Evolutionary conservation across 805 yeast genomes (phyloP).

Genomic region (Lachancea quebecensis): DNA sequence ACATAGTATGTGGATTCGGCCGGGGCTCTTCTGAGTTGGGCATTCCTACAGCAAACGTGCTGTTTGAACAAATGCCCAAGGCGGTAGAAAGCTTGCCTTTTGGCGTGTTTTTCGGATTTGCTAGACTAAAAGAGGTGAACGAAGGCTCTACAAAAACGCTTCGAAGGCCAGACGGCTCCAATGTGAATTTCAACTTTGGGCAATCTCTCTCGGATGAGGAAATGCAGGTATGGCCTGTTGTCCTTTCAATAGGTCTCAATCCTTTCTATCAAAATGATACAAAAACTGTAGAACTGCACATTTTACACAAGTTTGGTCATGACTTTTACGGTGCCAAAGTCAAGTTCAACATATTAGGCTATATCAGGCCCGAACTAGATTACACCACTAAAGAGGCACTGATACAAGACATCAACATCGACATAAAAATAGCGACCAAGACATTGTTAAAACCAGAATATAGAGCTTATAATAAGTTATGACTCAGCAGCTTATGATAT

Average conservation of each 20-base stretch:
- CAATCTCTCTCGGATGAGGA: constrained; percentile 34
- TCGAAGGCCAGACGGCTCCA: constrained; percentile 33
- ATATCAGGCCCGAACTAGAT: constrained; percentile 82
- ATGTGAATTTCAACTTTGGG: constrained; percentile 60
- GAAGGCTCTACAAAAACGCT: constrained; percentile 10
- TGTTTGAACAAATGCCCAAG: constrained; percentile 44
- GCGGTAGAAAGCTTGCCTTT: constrained; percentile 42
- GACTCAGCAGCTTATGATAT: not conserved
- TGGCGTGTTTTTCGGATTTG: constrained; percentile 91
- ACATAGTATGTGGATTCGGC: constrained; percentile 79
- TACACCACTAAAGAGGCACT: constrained; percentile 80
- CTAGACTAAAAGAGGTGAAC: constrained; percentile 28
- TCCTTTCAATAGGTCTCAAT: constrained; percentile 93
- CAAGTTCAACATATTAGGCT: constrained; percentile 70
- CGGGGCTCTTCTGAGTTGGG: constrained; percentile 92
- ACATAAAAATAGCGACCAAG: constrained; percentile 57
- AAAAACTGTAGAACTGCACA: constrained; percentile 83
- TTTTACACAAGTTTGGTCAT: constrained; percentile 60
- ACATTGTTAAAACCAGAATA: constrained; percentile 42
- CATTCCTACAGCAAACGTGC: constrained; percentile 90
- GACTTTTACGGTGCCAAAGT: constrained; percentile 81
- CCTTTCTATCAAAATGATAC: constrained; percentile 78
- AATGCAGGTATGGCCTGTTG: constrained; percentile 65
- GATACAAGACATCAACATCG: constrained; percentile 74
- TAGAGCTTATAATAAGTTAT: constrained; percentile 17